Evolutionary conservation across 345 rosid species (phyloP).

Genomic region (Eutrema japonicum): DNA sequence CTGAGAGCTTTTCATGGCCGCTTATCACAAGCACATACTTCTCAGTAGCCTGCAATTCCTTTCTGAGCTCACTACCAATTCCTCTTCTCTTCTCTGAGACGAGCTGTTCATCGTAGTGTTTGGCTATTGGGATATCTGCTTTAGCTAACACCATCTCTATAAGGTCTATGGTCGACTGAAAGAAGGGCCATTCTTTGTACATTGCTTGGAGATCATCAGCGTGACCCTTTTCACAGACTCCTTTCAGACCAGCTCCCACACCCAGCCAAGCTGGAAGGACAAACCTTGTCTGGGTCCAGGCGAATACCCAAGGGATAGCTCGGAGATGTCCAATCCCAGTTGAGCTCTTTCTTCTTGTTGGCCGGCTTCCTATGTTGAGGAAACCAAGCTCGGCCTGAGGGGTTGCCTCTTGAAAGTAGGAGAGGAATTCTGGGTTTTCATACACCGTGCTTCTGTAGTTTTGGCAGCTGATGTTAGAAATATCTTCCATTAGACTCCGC

Average conservation of each 20-base stretch:
- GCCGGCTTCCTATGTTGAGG: conserved; percentile 96
- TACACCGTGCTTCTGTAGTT: conserved; percentile 79
- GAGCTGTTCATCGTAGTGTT: conserved; percentile 92
- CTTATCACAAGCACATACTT: conserved; percentile 75
- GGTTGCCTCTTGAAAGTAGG: conserved; percentile 94
- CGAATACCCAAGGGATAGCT: conserved; percentile 97
- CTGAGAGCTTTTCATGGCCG: conserved; percentile 72
- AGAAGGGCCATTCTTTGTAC: conserved; percentile 96
- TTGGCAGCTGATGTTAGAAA: conserved; percentile 80
- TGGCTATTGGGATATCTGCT: conserved; percentile 82
- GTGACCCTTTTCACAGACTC: conserved; percentile 80
- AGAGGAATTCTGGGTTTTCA: conserved; percentile 86
- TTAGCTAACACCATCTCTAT: conserved; percentile 95
- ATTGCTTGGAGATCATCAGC: conserved; percentile 75
- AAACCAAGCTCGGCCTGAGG: conserved; percentile 96
- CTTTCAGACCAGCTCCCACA: conserved; percentile 82
- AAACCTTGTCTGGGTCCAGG: conserved; percentile 97
- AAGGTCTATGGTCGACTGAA: conserved; percentile 91
- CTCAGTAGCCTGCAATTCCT: conserved; percentile 67
- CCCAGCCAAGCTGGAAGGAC: conserved; percentile 99
- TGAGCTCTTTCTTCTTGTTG: conserved; percentile 85
- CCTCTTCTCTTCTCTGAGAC: conserved; percentile 69
- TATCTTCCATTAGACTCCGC: conserved; percentile 94
- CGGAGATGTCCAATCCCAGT: conserved; percentile 94
- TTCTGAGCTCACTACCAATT: conserved; percentile 70